These are phyloP conservation scores for Diaporthe vaccinii DNA, from an alignment of 2,329 filamentous ascomycete genomes.

Conservation along the genomic window DNA sequence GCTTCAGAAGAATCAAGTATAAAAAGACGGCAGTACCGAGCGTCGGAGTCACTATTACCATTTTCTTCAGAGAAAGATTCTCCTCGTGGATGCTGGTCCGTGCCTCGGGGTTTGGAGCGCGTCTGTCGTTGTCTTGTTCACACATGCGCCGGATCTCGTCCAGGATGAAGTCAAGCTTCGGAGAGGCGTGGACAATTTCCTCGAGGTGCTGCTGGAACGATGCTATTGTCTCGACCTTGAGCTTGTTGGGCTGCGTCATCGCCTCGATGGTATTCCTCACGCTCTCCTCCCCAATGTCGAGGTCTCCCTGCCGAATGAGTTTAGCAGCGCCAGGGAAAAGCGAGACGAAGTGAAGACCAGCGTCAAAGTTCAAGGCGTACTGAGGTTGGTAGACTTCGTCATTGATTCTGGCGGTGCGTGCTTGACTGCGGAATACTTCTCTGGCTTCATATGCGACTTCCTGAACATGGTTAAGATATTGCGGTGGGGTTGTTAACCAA, in stretches of 20 bases:
- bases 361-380: not conserved
- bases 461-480: not conserved
- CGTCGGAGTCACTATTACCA: not conserved
- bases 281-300: not conserved
- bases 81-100: not conserved
- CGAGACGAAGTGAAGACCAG: not conserved
- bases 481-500: not conserved
- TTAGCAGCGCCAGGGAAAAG: not conserved
- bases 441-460: not conserved
- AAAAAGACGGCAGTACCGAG: not conserved
- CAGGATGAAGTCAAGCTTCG: not conserved
- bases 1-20: not conserved
- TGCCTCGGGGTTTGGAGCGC: not conserved
- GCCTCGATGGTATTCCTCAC: not conserved
- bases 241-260: not conserved
- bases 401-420: accelerated
- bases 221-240: not conserved
- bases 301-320: not conserved
- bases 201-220: not conserved
- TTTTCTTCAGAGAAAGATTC: not conserved
- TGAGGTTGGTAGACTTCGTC: not conserved
- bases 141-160: not conserved
- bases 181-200: not conserved
- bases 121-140: not conserved
- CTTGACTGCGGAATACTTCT: not conserved